These are phyloP conservation scores for Coemansia sp. DNA, from an alignment of 192 early-diverging fungal species.

Conservation along the genomic window DNA sequence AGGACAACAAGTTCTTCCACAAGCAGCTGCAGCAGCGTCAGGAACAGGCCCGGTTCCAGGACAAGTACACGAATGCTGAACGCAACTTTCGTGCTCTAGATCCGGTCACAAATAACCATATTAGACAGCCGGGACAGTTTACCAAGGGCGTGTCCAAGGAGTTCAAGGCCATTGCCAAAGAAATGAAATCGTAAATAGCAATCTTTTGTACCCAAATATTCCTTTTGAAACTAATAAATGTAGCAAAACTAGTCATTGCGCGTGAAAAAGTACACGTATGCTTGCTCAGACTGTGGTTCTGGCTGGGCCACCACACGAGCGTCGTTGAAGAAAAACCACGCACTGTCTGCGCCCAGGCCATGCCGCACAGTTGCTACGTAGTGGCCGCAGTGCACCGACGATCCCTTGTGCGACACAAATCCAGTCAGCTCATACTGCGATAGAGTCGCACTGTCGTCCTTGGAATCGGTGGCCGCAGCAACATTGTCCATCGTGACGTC, in stretches of 20 bases:
- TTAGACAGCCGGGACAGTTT: conserved; percentile 43
- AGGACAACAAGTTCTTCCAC: conserved; percentile 30
- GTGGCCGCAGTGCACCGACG: conserved; percentile 94
- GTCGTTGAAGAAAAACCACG: conserved; percentile 96
- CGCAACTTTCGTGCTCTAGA: conserved; percentile 15
- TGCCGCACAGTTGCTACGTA: conserved; percentile 85
- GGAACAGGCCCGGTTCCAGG: conserved; percentile 10
- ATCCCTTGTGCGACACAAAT: conserved; percentile 94
- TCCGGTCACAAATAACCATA: conserved; percentile 17
- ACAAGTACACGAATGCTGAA: conserved; percentile 24
- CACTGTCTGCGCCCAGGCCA: conserved; percentile 50
- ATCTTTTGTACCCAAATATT: background rate
- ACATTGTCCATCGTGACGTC: background rate
- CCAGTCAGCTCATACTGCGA: conserved; percentile 59
- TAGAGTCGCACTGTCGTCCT: conserved; percentile 12
- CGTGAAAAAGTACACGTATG: conserved; percentile 73
- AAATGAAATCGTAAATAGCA: conserved; percentile 6
- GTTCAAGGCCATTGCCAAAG: conserved; percentile 28
- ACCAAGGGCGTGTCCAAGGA: conserved; percentile 32
- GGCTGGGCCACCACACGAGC: conserved; percentile 83
- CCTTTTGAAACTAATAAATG: too few relatives aligned
- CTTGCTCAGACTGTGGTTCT: conserved; percentile 62
- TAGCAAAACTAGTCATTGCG: conserved; percentile 15
- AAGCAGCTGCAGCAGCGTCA: conserved; percentile 30
- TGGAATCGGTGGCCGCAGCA: conserved; percentile 19